Evolutionary conservation across 2,329 filamentous ascomycete species (phyloP).

Genomic region (Aspergillus alliaceus): DNA sequence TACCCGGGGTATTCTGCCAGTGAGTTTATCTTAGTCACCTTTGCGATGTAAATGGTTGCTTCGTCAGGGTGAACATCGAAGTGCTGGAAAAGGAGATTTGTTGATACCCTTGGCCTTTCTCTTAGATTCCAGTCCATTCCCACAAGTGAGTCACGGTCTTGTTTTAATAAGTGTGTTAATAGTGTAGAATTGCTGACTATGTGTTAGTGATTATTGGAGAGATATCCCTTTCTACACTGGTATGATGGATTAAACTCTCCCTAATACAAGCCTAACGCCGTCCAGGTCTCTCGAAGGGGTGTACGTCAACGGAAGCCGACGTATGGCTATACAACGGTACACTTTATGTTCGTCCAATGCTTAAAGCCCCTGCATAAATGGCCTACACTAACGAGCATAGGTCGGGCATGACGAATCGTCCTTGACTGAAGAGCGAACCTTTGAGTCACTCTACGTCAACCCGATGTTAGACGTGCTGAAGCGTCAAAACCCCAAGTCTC

Average conservation of each 20-base stretch:
- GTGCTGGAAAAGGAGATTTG: neutral
- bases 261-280: neutral
- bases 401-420: slow-evolving; percentile 58
- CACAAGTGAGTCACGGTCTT: slow-evolving; percentile 34
- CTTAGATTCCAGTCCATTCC: slow-evolving; percentile 42
- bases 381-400: slow-evolving; percentile 27
- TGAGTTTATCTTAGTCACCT: slow-evolving; percentile 28
- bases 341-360: slow-evolving; percentile 47
- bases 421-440: slow-evolving; percentile 53
- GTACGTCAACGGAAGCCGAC: slow-evolving; percentile 60
- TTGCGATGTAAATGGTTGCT: neutral
- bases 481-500: slow-evolving; percentile 56
- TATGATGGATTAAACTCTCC: slow-evolving; percentile 23
- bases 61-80: neutral
- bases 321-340: slow-evolving; percentile 60
- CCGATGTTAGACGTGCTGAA: slow-evolving; percentile 58
- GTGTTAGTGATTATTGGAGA: slow-evolving; percentile 57
- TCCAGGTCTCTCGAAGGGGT: slow-evolving; percentile 56
- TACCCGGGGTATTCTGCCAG: slow-evolving; percentile 60
- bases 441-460: slow-evolving; percentile 59
- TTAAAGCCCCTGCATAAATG: neutral
- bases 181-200: slow-evolving; percentile 10
- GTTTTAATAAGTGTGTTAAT: neutral
- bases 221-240: slow-evolving; percentile 47
- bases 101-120: neutral